These are phyloP conservation scores for Chytridiales sp. DNA, from an alignment of 371 early-diverging fungal species.

Conservation along the genomic window DNA sequence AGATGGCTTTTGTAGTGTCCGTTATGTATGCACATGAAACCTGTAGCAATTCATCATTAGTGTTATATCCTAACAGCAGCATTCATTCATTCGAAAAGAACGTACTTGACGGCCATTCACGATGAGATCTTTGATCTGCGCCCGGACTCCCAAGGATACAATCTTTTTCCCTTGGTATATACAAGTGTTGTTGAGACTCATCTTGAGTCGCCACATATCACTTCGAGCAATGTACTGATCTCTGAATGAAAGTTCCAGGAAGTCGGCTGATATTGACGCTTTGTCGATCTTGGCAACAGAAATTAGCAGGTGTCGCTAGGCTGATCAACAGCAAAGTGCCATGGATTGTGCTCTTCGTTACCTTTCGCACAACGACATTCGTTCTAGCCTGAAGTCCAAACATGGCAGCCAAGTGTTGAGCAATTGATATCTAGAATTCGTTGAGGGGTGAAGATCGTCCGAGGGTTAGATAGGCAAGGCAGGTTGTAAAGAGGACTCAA, in stretches of 20 bases:
- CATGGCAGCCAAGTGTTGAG: conserved; percentile 54
- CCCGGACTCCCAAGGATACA: conserved; percentile 72
- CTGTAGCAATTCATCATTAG: conserved; percentile 24
- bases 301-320: neutral
- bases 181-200: conserved; percentile 64
- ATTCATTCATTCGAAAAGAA: conserved; percentile 6
- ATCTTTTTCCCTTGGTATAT: conserved; percentile 79
- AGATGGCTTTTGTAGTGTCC: conserved; percentile 79
- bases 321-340: neutral
- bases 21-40: conserved; percentile 74
- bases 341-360: neutral
- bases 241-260: conserved; percentile 82
- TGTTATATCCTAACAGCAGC: conserved; percentile 4
- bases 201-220: conserved; percentile 92
- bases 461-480: neutral
- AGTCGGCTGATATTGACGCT: conserved; percentile 66
- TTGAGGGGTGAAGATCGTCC: conserved; percentile 10
- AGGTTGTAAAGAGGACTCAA: neutral
- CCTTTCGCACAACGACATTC: conserved; percentile 53
- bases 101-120: conserved; percentile 60
- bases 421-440: conserved; percentile 60
- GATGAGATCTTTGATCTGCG: conserved; percentile 80
- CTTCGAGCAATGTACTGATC: conserved; percentile 88
- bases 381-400: conserved; percentile 61
- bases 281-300: conserved; percentile 58